Conservation (phyloP, 2,329 filamentous ascomycete species). For the Hawksworthiomyces lignivorus region DNA sequence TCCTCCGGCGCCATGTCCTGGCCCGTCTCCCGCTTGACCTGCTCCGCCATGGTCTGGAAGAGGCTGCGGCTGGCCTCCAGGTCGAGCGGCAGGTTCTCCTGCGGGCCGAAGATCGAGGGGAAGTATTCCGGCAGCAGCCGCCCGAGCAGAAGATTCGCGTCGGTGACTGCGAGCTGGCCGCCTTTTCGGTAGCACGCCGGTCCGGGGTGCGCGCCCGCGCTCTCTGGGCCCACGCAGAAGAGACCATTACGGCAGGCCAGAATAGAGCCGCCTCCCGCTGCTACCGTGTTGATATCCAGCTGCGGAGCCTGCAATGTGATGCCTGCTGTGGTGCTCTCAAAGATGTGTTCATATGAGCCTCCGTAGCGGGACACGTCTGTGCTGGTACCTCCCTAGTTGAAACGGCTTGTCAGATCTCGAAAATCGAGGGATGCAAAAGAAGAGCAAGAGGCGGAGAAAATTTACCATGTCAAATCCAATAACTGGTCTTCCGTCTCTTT, state of each 20-base stretch:
- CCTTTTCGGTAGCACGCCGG: constrained; percentile 61
- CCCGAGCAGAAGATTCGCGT: constrained; percentile 58
- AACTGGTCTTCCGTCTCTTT: constrained; percentile 61
- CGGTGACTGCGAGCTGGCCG: constrained; percentile 58
- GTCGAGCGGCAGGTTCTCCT: constrained; percentile 47
- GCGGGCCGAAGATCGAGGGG: constrained; percentile 60
- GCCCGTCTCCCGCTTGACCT: no score
- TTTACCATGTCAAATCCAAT: constrained; percentile 75
- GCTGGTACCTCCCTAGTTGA: constrained; percentile 30
- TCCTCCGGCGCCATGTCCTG: constrained; percentile 43
- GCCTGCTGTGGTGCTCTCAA: constrained; percentile 52
- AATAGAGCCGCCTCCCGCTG: constrained; percentile 56
- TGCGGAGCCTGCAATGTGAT: constrained; percentile 88
- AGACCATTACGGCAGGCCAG: constrained; percentile 60
- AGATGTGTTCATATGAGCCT: no score
- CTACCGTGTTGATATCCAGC: constrained; percentile 71
- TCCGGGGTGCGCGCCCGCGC: constrained; percentile 57
- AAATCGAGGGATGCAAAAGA: no score
- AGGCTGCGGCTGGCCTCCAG: no score
- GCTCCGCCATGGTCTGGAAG: no score
- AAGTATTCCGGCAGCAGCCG: constrained; percentile 50
- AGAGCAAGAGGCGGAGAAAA: no score
- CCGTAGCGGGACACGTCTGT: constrained; percentile 5
- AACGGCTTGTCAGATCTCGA: no score
- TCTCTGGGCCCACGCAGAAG: constrained; percentile 61